Base-by-base conservation (phyloP, 2,329 filamentous ascomycete species). In the Colletotrichum lini region DNA sequence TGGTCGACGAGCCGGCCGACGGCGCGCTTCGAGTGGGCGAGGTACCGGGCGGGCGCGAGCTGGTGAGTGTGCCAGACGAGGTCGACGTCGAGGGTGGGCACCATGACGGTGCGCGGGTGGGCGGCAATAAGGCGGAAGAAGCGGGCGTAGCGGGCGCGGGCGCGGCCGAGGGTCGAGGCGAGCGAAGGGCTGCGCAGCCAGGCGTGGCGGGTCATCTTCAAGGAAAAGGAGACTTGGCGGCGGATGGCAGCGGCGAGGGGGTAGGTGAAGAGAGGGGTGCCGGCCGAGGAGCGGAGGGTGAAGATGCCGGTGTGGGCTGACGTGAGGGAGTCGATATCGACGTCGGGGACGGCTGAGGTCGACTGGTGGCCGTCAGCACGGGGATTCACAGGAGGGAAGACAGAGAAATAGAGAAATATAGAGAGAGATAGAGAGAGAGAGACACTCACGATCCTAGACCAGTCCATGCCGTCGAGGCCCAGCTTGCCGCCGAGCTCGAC, bases 31-130 rank as follows among this genome's bases (percentile, higher is more conserved):
- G 65, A 72, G 26, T 66, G 45, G 0, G 67, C 70, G 42, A 67
- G 66, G 67, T 84, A 84, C 1, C 65, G 16, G 2, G 35, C 68
- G 0, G 80, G 76, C 1, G 77, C 78, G 57, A 79, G 80, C 64
- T 84, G 83, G 61, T 85, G 82, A 0, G 84, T 85, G 58, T 84
- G 82, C 84, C 83, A 85, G 0, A 79, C 79, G 0, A 85, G 75
- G 69, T 85, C 83, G 21, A 85, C 79, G 68, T 84, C 83, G 5
- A 83, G 73, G 0, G 83, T 84, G 0, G 84, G 83, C 2, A 84
- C 82, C 4, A 82, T 70, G 16, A 78, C 79, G 12, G 35, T 76
- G 7, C 66, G 65, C 6, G 76, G 75, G 63, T 80, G 75, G 0
- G 74, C 66, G 42, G 74, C 75, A 49, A 84, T 73, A 3, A 85